A percentile compares a stretch with the other conserved stretches of the same genome.
phyloP scores from a whole-genome alignment of 2,329 filamentous ascomycete genomes.

The Fusarium pseudocircinatum region DNA sequence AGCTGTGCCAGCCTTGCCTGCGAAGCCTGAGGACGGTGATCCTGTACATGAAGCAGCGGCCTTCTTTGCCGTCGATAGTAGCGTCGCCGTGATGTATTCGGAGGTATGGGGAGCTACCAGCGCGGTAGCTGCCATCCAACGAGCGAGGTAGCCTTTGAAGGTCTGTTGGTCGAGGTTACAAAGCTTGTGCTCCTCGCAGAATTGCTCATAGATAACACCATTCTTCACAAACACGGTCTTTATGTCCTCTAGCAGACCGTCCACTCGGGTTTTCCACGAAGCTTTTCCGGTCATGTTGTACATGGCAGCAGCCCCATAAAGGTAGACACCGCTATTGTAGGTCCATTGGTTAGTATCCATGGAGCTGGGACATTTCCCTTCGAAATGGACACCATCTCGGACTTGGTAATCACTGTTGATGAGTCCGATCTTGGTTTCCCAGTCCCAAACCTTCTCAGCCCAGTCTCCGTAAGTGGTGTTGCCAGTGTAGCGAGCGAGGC shows the following conservation, averaged over 20 bases:
- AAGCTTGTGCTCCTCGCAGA: slow-evolving; percentile 68
- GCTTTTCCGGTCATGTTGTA: slow-evolving; percentile 66
- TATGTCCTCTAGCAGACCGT: slow-evolving; percentile 65
- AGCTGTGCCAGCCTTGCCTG: slow-evolving; percentile 66
- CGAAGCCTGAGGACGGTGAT: slow-evolving; percentile 52
- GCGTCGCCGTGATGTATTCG: background rate
- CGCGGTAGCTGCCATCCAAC: slow-evolving; percentile 69
- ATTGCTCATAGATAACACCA: slow-evolving; percentile 69
- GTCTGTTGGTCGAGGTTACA: slow-evolving; percentile 78
- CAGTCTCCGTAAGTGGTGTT: slow-evolving; percentile 82
- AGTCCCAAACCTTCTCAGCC: slow-evolving; percentile 77
- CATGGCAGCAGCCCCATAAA: slow-evolving; percentile 70
- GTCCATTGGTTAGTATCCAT: slow-evolving; percentile 65
- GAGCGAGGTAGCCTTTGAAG: slow-evolving; percentile 79
- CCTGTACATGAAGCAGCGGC: slow-evolving; percentile 66
- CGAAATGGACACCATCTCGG: slow-evolving; percentile 58
- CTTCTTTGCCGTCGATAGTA: slow-evolving; percentile 43
- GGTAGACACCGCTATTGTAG: slow-evolving; percentile 74
- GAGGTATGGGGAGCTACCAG: slow-evolving; percentile 58
- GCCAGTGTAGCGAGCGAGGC: slow-evolving; percentile 79
- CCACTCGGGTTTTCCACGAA: slow-evolving; percentile 66
- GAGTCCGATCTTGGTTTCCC: slow-evolving; percentile 65
- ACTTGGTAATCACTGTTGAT: slow-evolving; percentile 65
- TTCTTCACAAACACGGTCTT: slow-evolving; percentile 63
- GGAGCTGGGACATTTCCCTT: background rate